phyloP scores from a whole-genome alignment of 164 flowering plant species.

The Sedum album region DNA sequence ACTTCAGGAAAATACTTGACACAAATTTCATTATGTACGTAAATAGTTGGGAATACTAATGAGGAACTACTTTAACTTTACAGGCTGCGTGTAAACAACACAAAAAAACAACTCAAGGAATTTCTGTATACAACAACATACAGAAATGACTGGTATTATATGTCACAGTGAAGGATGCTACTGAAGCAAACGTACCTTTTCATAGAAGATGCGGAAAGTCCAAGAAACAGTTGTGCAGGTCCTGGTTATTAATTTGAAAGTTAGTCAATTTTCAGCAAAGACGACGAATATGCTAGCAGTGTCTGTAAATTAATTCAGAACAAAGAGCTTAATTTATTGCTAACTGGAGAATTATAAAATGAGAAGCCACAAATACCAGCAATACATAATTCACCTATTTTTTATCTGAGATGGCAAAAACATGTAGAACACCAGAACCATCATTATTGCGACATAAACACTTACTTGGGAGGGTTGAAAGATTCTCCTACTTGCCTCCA shows the following conservation, averaged over 20 bases:
- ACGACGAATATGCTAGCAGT: background rate
- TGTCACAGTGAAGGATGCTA: background rate
- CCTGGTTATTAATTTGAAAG: constrained; percentile 23
- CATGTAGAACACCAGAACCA: background rate
- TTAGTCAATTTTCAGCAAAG: background rate
- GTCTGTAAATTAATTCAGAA: background rate
- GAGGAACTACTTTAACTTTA: background rate
- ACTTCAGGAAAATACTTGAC: background rate
- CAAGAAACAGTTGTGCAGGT: constrained; percentile 64
- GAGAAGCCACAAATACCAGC: no score
- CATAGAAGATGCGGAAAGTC: constrained; percentile 61
- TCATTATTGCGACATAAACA: background rate
- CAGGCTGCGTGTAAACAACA: background rate
- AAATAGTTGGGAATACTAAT: background rate
- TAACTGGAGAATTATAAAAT: background rate
- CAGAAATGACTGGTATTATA: background rate
- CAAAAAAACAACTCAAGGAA: background rate
- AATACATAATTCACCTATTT: background rate
- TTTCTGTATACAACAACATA: background rate
- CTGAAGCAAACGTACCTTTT: constrained; percentile 31
- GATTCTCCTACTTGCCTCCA: constrained; percentile 2
- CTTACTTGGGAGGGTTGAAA: constrained; percentile 70
- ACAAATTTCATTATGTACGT: background rate
- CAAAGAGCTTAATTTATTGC: background rate
- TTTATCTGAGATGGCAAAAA: background rate